Percentiles rank a stretch among this genome's conserved stretches.
These are phyloP conservation scores for Tephrocybe sp. DNA, from an alignment of 768 basidiomycete genomes.

Conservation along the genomic window DNA sequence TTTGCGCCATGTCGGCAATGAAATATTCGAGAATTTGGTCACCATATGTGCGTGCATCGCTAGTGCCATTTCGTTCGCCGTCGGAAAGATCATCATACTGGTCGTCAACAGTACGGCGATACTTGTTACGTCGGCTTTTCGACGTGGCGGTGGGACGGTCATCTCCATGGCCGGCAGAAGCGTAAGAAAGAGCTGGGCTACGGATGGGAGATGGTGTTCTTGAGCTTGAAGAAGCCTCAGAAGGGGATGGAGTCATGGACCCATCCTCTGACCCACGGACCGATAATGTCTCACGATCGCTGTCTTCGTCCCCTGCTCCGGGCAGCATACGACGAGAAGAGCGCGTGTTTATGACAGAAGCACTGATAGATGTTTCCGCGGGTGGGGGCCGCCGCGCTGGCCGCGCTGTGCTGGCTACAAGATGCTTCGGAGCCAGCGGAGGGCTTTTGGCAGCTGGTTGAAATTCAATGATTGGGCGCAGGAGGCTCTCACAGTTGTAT, in stretches of 20 bases:
- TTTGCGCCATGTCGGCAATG: conserved; percentile 93
- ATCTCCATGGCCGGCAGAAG: conserved; percentile 40
- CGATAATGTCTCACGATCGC: conserved; percentile 66
- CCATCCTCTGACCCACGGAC: conserved; percentile 81
- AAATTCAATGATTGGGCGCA: conserved; percentile 95
- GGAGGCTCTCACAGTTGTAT: conserved; percentile 84
- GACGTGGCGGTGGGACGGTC: conserved; percentile 34
- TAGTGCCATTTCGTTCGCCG: conserved; percentile 45
- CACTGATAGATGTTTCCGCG: conserved; percentile 31
- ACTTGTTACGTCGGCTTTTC: conserved; percentile 42
- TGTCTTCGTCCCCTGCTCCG: conserved; percentile 52
- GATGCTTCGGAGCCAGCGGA: conserved; percentile 94
- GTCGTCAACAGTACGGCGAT: conserved; percentile 46
- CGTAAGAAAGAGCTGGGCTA: conserved; percentile 50
- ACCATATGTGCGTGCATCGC: conserved; percentile 74
- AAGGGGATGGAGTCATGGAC: conserved; percentile 88
- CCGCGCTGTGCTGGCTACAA: conserved; percentile 70
- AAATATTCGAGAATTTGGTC: conserved; percentile 99
- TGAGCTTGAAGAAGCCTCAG: conserved; percentile 84
- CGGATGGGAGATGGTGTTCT: conserved; percentile 89
- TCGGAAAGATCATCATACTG: conserved; percentile 46
- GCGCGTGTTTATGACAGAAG: conserved; percentile 51
- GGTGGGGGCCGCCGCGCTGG: conserved; percentile 46
- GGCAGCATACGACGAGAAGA: conserved; percentile 56
- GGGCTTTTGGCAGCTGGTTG: conserved; percentile 87